Base-by-base conservation (phyloP, 1,284 basidiomycete genomes). In the Cryptococcus depauperatus region DNA sequence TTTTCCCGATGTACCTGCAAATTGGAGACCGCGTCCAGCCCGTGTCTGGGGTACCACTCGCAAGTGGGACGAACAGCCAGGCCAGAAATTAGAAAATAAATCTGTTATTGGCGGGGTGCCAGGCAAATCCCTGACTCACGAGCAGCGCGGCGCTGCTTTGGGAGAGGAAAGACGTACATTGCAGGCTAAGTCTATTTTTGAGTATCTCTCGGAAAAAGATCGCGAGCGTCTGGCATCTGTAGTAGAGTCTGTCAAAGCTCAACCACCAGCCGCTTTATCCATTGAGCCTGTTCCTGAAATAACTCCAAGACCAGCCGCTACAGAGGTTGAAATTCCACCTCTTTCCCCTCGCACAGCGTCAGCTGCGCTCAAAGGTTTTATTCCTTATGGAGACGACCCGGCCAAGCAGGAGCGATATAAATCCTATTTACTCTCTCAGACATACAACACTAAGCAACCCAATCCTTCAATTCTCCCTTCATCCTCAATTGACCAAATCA, bases 181-280 rank as follows among this genome's bases (percentile, higher is more conserved):
- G 0, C 53, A 63, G 38, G 65, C 63, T 7, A 70, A 69, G 33
- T 93, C 89, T 0, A 79, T 98, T 3, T 92, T 92, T 60, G 90
- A 96, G 39, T 97, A 84, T 66, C 81, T 97, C 62, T 91, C 90
- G 0, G 79, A 84, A 52, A 92, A 91, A 64, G 88, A 92, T 56
- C 78, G 80, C 42, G 89, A 93, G 49, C 81, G 90, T 3, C 76
- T 97, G 3, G 80, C 85, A 49, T 76, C 77, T 9, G 76, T 84
- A 22, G 73, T 80, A 11, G 66, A 55, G 1, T 50, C 57, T 3
- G 60, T 58, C 8, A 54, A 59, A 41, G 37, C 46, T 3, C 41
- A 49, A 0, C 47, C 56, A 1, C 53, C 54, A 18, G 50, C 61
- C 1, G 46, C 56, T 1, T 47, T 58, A 13, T 54, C 56, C 2